phyloP scores from a whole-genome alignment of 148 eudicot genomes.

The Rhododendron henanense region DNA sequence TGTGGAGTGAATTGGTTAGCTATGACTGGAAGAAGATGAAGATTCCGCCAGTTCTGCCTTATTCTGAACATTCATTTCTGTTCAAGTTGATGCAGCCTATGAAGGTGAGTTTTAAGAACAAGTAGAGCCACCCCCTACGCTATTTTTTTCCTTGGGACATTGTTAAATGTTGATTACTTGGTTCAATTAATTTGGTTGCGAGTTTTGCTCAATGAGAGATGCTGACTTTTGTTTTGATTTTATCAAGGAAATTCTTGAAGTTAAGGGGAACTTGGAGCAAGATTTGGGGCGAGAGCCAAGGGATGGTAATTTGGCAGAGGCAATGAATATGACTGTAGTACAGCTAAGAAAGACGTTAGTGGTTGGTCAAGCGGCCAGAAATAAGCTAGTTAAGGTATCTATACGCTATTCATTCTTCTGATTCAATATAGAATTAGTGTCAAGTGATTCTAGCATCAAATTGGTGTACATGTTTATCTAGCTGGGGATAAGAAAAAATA shows the following conservation, averaged over 20 bases:
- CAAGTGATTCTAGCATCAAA: neutral
- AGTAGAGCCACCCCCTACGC: neutral
- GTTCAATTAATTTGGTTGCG: neutral
- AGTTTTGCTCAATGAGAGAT: neutral
- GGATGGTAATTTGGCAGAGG: conserved; percentile 65
- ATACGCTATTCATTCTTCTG: neutral
- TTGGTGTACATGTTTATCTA: neutral
- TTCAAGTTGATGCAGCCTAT: conserved; percentile 88
- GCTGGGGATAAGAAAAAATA: neutral
- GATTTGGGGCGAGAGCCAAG: conserved; percentile 72
- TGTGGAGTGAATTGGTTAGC: conserved; percentile 67
- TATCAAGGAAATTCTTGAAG: conserved; percentile 52
- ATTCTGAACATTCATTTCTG: conserved; percentile 81
- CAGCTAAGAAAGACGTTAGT: conserved; percentile 55
- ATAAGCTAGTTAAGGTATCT: conserved; percentile 81
- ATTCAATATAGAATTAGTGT: neutral
- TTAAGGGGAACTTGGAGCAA: conserved; percentile 54
- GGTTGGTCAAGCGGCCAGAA: conserved; percentile 80
- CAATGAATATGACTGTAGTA: conserved; percentile 50
- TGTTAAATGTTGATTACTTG: neutral
- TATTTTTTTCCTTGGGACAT: neutral
- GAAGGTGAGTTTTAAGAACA: conserved; percentile 48
- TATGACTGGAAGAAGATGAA: conserved; percentile 95
- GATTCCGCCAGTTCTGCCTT: conserved; percentile 89
- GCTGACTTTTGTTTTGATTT: conserved; percentile 11